These are phyloP conservation scores for Leccinum truebloodii DNA, from an alignment of 768 basidiomycete genomes.

Conservation along the genomic window DNA sequence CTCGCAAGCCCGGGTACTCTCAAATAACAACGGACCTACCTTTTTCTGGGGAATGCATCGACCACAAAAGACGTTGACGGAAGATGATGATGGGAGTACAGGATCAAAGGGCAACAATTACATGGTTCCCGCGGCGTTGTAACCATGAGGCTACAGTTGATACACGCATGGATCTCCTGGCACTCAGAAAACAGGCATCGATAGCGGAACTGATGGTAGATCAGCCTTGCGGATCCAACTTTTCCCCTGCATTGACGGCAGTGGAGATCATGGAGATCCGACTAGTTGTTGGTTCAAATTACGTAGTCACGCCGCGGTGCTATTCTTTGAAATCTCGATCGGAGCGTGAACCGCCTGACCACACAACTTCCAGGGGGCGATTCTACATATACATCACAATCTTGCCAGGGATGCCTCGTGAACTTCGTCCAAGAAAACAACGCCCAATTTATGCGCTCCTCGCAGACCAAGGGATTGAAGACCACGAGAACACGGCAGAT, in stretches of 20 bases:
- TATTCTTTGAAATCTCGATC: background rate
- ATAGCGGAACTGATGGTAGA: too few species aligned
- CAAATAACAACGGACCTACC: background rate
- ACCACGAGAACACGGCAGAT: constrained; percentile 37
- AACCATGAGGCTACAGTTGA: too few species aligned
- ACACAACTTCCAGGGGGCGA: background rate
- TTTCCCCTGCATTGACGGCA: too few species aligned
- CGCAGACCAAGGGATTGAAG: constrained; percentile 35
- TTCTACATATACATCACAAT: background rate
- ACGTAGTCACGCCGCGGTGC: background rate
- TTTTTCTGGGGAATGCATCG: background rate
- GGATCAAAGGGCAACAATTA: background rate
- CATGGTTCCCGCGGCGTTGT: too few species aligned
- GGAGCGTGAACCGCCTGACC: background rate
- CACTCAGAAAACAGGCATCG: too few species aligned
- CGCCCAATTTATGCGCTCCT: constrained; percentile 50
- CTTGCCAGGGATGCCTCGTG: constrained; percentile 45
- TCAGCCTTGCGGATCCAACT: too few species aligned
- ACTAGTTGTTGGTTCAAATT: background rate
- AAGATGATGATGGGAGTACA: background rate
- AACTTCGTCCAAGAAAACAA: constrained; percentile 56
- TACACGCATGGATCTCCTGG: too few species aligned
- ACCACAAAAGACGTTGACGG: background rate
- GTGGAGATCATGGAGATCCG: too few species aligned
- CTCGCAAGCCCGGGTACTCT: background rate